These are phyloP conservation scores for Venturia pyrina DNA, from an alignment of 2,329 filamentous ascomycete genomes.

Conservation along the genomic window DNA sequence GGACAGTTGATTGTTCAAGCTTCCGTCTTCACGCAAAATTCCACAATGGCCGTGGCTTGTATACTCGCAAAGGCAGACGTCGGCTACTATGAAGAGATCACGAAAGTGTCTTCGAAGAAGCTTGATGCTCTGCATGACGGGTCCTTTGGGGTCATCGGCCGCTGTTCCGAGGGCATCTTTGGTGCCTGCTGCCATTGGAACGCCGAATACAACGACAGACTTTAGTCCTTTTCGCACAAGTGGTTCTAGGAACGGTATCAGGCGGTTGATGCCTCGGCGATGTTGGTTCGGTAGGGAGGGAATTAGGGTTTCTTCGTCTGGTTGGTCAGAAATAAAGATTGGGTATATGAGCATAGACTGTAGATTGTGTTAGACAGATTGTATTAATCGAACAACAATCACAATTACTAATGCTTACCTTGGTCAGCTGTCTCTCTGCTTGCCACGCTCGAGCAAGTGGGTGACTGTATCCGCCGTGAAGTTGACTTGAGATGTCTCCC, in stretches of 20 bases:
- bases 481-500: slow-evolving; percentile 41
- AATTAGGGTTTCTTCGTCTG: slow-evolving; percentile 84
- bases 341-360: slow-evolving; percentile 98
- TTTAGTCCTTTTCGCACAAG: slow-evolving; percentile 82
- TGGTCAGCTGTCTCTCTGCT: slow-evolving; percentile 42
- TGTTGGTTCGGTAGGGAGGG: slow-evolving; percentile 84
- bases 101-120: slow-evolving; percentile 79
- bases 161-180: slow-evolving; percentile 90
- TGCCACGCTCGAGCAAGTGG: slow-evolving; percentile 42
- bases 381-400: not conserved
- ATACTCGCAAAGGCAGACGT: slow-evolving; percentile 98
- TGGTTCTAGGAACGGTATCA: slow-evolving; percentile 75
- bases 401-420: slow-evolving; percentile 23
- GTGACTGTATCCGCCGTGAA: slow-evolving; percentile 43
- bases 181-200: slow-evolving; percentile 66
- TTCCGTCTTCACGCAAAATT: slow-evolving; percentile 85
- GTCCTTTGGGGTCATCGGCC: slow-evolving; percentile 86
- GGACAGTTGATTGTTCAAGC: slow-evolving; percentile 83
- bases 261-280: slow-evolving; percentile 76
- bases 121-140: slow-evolving; percentile 79
- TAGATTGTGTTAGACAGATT: not conserved
- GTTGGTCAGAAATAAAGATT: slow-evolving; percentile 88
- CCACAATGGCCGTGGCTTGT: slow-evolving; percentile 97
- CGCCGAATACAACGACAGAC: slow-evolving; percentile 92
- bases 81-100: slow-evolving; percentile 78